Percentiles rank a stretch among this genome's conserved stretches.
These are phyloP conservation scores for Allomyces macrogynus DNA, from an alignment of 192 early-diverging fungal species.

Conservation along the genomic window DNA sequence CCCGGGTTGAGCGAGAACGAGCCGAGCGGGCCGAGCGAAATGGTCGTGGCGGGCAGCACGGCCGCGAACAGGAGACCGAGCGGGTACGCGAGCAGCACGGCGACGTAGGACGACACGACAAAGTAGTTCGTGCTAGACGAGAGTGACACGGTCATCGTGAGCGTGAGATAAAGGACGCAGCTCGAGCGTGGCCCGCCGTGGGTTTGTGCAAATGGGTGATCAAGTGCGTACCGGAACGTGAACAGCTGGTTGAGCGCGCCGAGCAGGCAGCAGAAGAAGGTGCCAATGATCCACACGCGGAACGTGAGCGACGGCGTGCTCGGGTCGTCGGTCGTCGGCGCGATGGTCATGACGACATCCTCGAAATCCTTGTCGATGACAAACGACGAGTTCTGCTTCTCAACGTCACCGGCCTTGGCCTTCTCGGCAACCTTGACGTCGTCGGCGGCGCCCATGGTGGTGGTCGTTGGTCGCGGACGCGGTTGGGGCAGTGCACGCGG, in stretches of 20 bases:
- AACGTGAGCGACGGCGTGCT: conserved; percentile 46
- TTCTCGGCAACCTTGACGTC: neutral
- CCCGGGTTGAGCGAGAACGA: conserved; percentile 26
- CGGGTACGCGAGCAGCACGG: conserved; percentile 4
- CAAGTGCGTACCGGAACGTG: conserved; percentile 8
- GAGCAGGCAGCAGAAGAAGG: conserved; percentile 6
- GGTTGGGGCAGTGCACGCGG: no score
- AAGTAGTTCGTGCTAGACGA: neutral
- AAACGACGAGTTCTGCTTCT: neutral
- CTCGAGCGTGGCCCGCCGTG: conserved; percentile 7
- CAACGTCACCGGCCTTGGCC: neutral
- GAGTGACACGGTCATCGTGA: neutral
- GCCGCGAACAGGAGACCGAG: conserved; percentile 1
- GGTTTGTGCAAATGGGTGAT: no score
- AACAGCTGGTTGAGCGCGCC: conserved; percentile 20
- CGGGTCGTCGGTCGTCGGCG: conserved; percentile 47
- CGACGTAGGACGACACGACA: neutral
- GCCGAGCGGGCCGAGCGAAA: conserved; percentile 8
- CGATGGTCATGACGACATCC: neutral
- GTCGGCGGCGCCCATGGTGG: no score
- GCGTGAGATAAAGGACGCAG: conserved; percentile 8
- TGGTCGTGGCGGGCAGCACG: conserved; percentile 5
- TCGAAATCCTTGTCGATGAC: conserved; percentile 1
- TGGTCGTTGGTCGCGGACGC: no score
- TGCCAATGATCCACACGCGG: conserved; percentile 39